Base-by-base conservation (phyloP, 805 yeast genomes). In the Yamadazyma nakazawae region DNA sequence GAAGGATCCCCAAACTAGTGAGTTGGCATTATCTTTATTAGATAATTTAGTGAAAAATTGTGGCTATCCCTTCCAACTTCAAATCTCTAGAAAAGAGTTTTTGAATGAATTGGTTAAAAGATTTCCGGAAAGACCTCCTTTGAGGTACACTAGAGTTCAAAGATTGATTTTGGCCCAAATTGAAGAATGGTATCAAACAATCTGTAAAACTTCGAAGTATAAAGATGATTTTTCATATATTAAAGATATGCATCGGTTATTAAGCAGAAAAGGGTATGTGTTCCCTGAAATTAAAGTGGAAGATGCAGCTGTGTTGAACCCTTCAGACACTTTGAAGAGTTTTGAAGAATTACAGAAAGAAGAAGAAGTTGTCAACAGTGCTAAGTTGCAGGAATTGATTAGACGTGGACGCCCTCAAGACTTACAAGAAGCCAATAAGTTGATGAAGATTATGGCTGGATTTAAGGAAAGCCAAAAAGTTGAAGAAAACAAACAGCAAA, bases 391-490 rank as follows among this genome's bases (percentile, higher is more conserved):
- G 68, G 99, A 94, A 66, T 76, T 94, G 52, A 87, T 94, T 52
- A 83, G 98, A 68, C 79, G 97, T 58, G 99, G 98, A 36, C 85
- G 88, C 64, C 98, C 99, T 6, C 87, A 84, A 53, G 99, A 94
- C 68, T 78, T 94, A 60, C 88, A 85, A 57, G 99, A 94, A 66
- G 99, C 99, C 37, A 94, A 94, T 66, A 88, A 87, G 56, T 77
- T 94, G 65, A 94, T 94, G 99, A 90, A 92, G 64, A 82, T 94
- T 55, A 90, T 94, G 97, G 96, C 98, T 5, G 99, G 99, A 5
- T 94, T 89, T 73, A 87, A 87, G 64, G 89, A 87, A 58, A 96
- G 90, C 62, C 80, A 82, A 50, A 52, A 52, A 39, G 71, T 78
- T 16, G 80, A 81, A 45, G 87, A 84, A 57, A 86, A 89, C 54